Evolutionary conservation across 1,284 basidiomycete genomes (phyloP), one percentile per base, ranked within the genome.

Genomic region (Trichosporon sp.): DNA sequence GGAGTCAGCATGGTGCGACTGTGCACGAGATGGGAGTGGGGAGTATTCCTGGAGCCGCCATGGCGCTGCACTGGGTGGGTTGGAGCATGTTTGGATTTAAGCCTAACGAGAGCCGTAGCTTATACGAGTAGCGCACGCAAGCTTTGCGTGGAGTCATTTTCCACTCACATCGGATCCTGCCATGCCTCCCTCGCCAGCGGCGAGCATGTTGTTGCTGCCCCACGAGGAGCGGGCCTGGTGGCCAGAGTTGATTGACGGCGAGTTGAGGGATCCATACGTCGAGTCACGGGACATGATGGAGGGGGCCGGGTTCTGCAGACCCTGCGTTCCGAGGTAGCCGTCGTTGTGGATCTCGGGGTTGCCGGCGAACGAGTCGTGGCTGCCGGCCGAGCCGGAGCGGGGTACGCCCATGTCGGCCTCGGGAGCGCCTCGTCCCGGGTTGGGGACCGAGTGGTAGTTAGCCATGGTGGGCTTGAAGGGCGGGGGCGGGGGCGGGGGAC

Each of bases 201-300:
- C 72, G 9, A 78, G 64, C 31, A 64, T 68, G 37, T 66, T 58
- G 60, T 31, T 59, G 57, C 65, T 65, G 4, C 65, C 65, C 65
- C 62, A 69, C 2, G 65, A 66, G 3, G 63, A 63, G 9, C 65
- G 65, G 31, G 61, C 36, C 19, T 34, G 56, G 56, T 58, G 29
- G 19, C 31, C 44, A 5, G 37, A 59, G 14, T 31, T 8, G 34
- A 64, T 58, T 7, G 68, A 64, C 3, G 68, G 65, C 1, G 65
- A 40, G 14, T 49, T 59, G 16, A 69, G 61, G 13, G 64, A 67
- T 13, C 63, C 61, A 56, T 71, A 67, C 1, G 77, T 77, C 40
- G 76, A 78, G 62, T 78, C 74, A 27, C 76, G 64, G 23, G 74
- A 76, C 56, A 77, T 69, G 72, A 76, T 31, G 71, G 78, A 61